Conservation (phyloP, 2,329 filamentous ascomycete genomes). For the Aspergillus pseudonomiae region DNA sequence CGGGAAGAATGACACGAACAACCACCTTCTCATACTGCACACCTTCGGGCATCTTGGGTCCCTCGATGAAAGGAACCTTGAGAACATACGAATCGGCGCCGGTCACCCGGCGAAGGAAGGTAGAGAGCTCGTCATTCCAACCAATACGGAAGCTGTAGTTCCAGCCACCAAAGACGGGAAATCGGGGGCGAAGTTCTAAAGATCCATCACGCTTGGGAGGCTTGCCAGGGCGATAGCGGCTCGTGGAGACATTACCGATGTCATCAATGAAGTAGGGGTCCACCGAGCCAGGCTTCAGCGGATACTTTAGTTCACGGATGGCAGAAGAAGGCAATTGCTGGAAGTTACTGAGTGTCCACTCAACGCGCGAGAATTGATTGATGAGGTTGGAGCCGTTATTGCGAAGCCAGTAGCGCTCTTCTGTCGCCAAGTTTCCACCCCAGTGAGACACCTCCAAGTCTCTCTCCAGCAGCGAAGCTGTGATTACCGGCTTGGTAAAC, state of each 20-base stretch:
- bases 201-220: conserved; percentile 75
- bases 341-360: conserved; percentile 73
- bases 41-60: conserved; percentile 82
- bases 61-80: conserved; percentile 90
- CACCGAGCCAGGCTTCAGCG: conserved; percentile 75
- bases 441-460: conserved; percentile 96
- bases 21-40: conserved; percentile 81
- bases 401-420: conserved; percentile 87
- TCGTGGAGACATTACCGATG: conserved; percentile 96
- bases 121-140: conserved; percentile 85
- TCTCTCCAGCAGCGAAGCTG: conserved; percentile 77
- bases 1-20: conserved; percentile 82
- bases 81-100: conserved; percentile 75
- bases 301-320: conserved; percentile 78
- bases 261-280: conserved; percentile 95
- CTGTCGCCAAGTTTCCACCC: conserved; percentile 94
- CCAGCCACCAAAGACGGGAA: conserved; percentile 97
- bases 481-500: conserved; percentile 87
- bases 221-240: conserved; percentile 68
- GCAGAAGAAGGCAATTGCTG: conserved; percentile 77
- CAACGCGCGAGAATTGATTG: conserved; percentile 72
- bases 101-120: conserved; percentile 68
- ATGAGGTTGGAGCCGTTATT: conserved; percentile 83
- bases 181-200: conserved; percentile 88
- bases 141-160: conserved; percentile 96